Conservation (phyloP, 2,329 filamentous ascomycete genomes). For the Pseudogymnoascus sp. region DNA sequence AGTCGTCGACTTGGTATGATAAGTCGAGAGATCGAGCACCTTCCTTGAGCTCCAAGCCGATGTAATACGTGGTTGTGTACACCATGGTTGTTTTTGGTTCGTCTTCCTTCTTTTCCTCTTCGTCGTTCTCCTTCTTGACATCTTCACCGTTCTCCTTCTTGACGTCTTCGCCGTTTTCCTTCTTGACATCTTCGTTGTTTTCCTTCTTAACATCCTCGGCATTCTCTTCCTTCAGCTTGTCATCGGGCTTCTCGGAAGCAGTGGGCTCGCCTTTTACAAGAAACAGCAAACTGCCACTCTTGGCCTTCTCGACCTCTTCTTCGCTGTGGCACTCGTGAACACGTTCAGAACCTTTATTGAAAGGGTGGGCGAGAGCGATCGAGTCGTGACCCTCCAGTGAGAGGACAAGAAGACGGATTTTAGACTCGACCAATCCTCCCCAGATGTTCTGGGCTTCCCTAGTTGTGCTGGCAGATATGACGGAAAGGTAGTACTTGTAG, state of each 20-base stretch:
- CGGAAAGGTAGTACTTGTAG: slow-evolving; percentile 92
- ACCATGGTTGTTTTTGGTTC: slow-evolving; percentile 34
- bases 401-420: slow-evolving; percentile 75
- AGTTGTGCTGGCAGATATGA: slow-evolving; percentile 72
- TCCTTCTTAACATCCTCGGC: slow-evolving; percentile 37
- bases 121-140: slow-evolving; percentile 29
- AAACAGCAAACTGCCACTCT: slow-evolving; percentile 52
- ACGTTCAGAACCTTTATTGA: slow-evolving; percentile 86
- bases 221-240: slow-evolving; percentile 22
- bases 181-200: slow-evolving; percentile 31
- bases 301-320: slow-evolving; percentile 51
- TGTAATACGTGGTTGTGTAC: slow-evolving; percentile 89
- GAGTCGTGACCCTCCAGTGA: slow-evolving; percentile 72
- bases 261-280: slow-evolving; percentile 35
- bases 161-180: slow-evolving; percentile 24
- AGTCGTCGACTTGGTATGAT: slow-evolving; percentile 73
- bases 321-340: slow-evolving; percentile 60
- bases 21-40: slow-evolving; percentile 66
- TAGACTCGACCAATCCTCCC: slow-evolving; percentile 90
- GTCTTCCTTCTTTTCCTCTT: slow-evolving; percentile 30
- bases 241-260: slow-evolving; percentile 20
- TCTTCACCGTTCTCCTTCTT: slow-evolving; percentile 32
- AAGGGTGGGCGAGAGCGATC: slow-evolving; percentile 79
- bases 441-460: slow-evolving; percentile 80
- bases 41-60: slow-evolving; percentile 72